A percentile compares a stretch with the other conserved stretches of the same genome.
Conservation (phyloP, 1,284 basidiomycete species). For the Cryptococcus amylolentus region DNA sequence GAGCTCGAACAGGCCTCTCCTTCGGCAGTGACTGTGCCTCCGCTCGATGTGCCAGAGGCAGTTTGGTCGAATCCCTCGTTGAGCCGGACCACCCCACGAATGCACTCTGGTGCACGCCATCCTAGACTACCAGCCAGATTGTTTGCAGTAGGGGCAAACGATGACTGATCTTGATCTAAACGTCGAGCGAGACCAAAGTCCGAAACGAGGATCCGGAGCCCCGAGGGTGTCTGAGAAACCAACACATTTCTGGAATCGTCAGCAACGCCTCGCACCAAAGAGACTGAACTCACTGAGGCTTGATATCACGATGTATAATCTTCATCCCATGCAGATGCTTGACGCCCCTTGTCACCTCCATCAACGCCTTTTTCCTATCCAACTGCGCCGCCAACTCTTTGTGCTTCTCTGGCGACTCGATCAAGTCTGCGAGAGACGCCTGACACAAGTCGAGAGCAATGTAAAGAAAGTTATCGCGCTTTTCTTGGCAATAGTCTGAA, state of each 20-base stretch:
- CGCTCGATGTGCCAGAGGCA: constrained; percentile 17
- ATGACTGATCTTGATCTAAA: constrained; percentile 87
- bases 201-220: constrained; percentile 85
- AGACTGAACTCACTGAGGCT: constrained; percentile 66
- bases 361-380: constrained; percentile 81
- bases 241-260: constrained; percentile 67
- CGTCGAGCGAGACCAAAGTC: constrained; percentile 94
- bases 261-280: not conserved
- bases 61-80: constrained; percentile 67
- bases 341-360: constrained; percentile 82
- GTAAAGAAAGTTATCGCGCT: constrained; percentile 87
- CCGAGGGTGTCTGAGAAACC: constrained; percentile 67
- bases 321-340: constrained; percentile 90
- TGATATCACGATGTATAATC: constrained; percentile 96
- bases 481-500: constrained; percentile 87
- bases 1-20: constrained; percentile 8
- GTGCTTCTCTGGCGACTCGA: constrained; percentile 68
- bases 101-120: constrained; percentile 90
- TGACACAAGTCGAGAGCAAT: constrained; percentile 97
- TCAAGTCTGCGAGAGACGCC: constrained; percentile 85
- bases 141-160: constrained; percentile 76
- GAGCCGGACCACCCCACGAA: constrained; percentile 83
- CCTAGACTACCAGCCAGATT: constrained; percentile 79
- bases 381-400: constrained; percentile 68
- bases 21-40: constrained; percentile 10